phyloP scores from a whole-genome alignment of 2,329 filamentous ascomycete genomes.

The Hypomyces perniciosus region DNA sequence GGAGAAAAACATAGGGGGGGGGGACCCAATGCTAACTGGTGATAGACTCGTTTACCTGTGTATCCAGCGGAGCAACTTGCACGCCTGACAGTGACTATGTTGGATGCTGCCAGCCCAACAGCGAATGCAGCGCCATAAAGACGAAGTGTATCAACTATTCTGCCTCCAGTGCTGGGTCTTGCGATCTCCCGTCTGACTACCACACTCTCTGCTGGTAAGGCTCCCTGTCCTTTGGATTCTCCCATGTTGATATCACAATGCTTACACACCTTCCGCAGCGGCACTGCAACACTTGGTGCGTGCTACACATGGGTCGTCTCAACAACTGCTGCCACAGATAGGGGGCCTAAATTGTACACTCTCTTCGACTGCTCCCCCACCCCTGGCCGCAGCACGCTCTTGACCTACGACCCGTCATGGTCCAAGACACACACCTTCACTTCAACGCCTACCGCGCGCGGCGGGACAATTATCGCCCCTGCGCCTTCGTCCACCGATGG shows the following conservation, averaged over 20 bases:
- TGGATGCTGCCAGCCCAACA: constrained; percentile 27
- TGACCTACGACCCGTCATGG: constrained; percentile 26
- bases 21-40: background rate
- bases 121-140: constrained; percentile 25
- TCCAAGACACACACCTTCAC: constrained; percentile 17
- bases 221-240: background rate
- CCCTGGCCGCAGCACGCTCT: constrained; percentile 21
- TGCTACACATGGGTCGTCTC: constrained; percentile 28
- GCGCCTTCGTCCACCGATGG: constrained; percentile 22
- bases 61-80: constrained; percentile 22
- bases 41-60: constrained; percentile 25
- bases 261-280: constrained; percentile 11
- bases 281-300: constrained; percentile 2
- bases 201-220: constrained; percentile 33
- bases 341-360: constrained; percentile 15
- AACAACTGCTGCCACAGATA: constrained; percentile 13
- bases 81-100: constrained; percentile 21
- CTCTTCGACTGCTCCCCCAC: constrained; percentile 23
- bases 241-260: background rate
- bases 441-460: background rate
- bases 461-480: constrained; percentile 3
- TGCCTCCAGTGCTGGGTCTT: constrained; percentile 20
- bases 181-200: constrained; percentile 22
- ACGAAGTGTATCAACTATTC: constrained; percentile 28
- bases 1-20: background rate